Evolutionary conservation across 345 rosid species (phyloP).

Genomic region (Crucihimalaya himalaica): DNA sequence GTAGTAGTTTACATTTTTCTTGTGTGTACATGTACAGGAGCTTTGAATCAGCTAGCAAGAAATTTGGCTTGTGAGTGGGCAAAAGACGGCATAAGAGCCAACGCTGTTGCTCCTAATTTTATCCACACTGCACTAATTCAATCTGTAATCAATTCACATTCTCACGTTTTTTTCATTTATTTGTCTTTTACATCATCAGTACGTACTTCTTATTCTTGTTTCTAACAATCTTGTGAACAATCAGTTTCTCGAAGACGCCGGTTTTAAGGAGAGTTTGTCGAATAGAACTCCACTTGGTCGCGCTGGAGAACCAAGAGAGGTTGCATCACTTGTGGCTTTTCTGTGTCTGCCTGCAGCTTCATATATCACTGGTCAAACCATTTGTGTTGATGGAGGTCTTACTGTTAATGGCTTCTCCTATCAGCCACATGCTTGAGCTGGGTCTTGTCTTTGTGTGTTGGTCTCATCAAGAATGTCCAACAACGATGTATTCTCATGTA

Average conservation of each 20-base stretch:
- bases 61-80: conserved; percentile 78
- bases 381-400: conserved; percentile 57
- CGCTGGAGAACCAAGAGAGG: conserved; percentile 50
- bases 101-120: conserved; percentile 54
- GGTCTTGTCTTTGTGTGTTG: background rate
- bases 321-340: conserved; percentile 52
- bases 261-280: background rate
- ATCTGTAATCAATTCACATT: background rate
- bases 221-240: background rate
- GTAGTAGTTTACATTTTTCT: background rate
- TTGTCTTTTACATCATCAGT: background rate
- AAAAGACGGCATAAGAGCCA: conserved; percentile 56
- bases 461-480: background rate
- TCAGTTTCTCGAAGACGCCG: conserved; percentile 6
- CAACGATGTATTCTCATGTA: too few relatives aligned
- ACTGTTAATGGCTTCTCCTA: conserved; percentile 47
- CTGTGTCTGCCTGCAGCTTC: conserved; percentile 63
- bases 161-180: background rate
- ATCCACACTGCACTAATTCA: conserved; percentile 45
- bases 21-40: conserved; percentile 32
- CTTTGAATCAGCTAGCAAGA: conserved; percentile 55
- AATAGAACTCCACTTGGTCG: conserved; percentile 52
- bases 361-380: conserved; percentile 60
- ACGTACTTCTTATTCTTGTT: background rate
- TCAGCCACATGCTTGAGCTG: conserved; percentile 17